Conservation (phyloP, 257 asterid species). For the Agastache rugosa region DNA sequence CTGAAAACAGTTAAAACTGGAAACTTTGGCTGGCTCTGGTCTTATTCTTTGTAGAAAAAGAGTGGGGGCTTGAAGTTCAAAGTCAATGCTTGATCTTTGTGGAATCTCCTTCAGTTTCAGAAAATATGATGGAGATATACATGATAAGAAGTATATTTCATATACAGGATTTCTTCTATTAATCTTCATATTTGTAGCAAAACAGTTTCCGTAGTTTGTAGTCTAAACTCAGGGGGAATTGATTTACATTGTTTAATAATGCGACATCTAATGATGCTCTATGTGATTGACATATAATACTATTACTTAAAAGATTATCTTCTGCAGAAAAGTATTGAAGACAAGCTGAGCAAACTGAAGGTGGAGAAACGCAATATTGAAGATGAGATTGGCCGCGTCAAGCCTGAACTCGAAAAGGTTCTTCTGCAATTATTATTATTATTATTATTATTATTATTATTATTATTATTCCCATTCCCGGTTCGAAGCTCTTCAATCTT, state of each 20-base stretch:
- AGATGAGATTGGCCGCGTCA: constrained; percentile 71
- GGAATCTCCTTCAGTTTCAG: background rate
- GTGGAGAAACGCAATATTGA: constrained; percentile 77
- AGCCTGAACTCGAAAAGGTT: constrained; percentile 86
- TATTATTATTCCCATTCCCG: constrained; percentile 24
- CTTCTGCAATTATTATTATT: constrained; percentile 29
- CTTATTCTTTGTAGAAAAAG: background rate
- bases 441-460: constrained; percentile 30
- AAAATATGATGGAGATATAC: constrained; percentile 4
- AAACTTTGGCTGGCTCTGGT: constrained; percentile 7
- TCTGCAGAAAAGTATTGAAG: constrained; percentile 88
- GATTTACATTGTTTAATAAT: constrained; percentile 23
- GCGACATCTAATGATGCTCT: constrained; percentile 14
- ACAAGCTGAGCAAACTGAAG: constrained; percentile 77
- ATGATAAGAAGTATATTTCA: constrained; percentile 7
- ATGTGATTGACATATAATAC: constrained; percentile 17
- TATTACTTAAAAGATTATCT: constrained; percentile 30
- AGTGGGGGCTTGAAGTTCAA: background rate
- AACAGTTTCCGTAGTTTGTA: background rate
- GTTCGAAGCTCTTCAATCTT: constrained; percentile 26
- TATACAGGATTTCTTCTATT: constrained; percentile 2
- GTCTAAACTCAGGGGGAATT: constrained; percentile 5
- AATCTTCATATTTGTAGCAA: background rate
- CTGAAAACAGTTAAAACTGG: background rate
- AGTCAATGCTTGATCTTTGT: constrained; percentile 6